Conservation (phyloP, 2,329 filamentous ascomycete genomes). For the Mycogone perniciosa region DNA sequence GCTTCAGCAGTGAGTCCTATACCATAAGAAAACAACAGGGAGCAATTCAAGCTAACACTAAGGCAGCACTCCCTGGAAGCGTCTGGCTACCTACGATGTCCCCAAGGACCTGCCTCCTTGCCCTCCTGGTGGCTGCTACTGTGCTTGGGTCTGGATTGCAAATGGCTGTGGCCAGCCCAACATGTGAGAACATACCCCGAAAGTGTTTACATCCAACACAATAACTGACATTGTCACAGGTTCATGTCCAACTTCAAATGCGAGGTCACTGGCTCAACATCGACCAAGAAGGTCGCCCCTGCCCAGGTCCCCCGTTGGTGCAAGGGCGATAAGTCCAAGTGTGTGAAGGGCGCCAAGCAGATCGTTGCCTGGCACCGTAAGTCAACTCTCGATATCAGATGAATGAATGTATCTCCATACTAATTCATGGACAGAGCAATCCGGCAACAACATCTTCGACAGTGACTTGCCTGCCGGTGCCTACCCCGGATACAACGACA, state of each 20-base stretch:
- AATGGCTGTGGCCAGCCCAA: constrained; percentile 20
- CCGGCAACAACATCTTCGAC: constrained; percentile 24
- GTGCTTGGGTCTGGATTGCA: constrained; percentile 21
- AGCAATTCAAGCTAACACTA: background rate
- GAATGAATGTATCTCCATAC: background rate
- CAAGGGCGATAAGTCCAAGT: constrained; percentile 31
- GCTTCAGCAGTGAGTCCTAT: constrained; percentile 27
- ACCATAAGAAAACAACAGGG: background rate
- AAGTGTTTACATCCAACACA: background rate
- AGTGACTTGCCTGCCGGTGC: constrained; percentile 12
- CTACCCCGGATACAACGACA: constrained; percentile 21
- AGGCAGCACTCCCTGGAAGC: constrained; percentile 18
- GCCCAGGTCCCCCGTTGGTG: constrained; percentile 36
- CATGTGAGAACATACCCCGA: constrained; percentile 10
- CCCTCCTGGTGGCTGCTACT: constrained; percentile 20
- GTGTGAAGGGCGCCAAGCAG: constrained; percentile 40
- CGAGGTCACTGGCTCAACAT: constrained; percentile 36
- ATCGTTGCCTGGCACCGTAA: constrained; percentile 41
- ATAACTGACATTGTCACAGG: background rate
- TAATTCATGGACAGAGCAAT: constrained; percentile 14
- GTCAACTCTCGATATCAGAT: background rate
- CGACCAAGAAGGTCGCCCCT: constrained; percentile 29
- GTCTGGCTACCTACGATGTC: constrained; percentile 17
- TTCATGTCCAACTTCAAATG: constrained; percentile 43
- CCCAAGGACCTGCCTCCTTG: constrained; percentile 19